These are phyloP conservation scores for Candida multigemmis DNA, from an alignment of 805 yeast species.

Conservation along the genomic window DNA sequence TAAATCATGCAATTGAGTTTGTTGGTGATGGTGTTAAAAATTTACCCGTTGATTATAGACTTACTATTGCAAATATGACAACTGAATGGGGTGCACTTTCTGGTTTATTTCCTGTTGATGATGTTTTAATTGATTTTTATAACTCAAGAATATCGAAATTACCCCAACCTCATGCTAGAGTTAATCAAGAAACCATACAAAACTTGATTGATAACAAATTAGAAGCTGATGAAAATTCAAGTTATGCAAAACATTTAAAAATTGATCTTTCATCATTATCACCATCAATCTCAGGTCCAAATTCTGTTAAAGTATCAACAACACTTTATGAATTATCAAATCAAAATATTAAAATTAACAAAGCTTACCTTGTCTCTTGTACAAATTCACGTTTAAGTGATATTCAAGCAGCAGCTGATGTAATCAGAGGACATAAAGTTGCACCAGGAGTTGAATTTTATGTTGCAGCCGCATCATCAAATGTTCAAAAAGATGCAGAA, in stretches of 20 bases:
- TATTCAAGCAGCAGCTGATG: constrained; percentile 88
- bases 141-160: constrained; percentile 47
- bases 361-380: constrained; percentile 96
- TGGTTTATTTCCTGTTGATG: constrained; percentile 95
- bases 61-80: constrained; percentile 95
- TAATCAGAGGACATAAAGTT: constrained; percentile 72
- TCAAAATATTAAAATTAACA: constrained; percentile 71
- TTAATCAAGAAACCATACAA: constrained; percentile 54
- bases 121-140: constrained; percentile 70
- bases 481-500: constrained; percentile 90
- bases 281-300: constrained; percentile 93
- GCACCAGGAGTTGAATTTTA: constrained; percentile 91
- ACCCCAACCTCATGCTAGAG: constrained; percentile 76
- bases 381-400: constrained; percentile 93
- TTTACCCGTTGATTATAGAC: constrained; percentile 71
- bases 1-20: constrained; percentile 91
- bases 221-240: constrained; percentile 67
- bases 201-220: constrained; percentile 34
- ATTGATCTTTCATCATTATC: constrained; percentile 74
- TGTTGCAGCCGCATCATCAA: constrained; percentile 94
- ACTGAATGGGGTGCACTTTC: constrained; percentile 99
- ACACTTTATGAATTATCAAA: constrained; percentile 67
- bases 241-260: constrained; percentile 78
- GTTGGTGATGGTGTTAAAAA: constrained; percentile 69
- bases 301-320: constrained; percentile 86